A percentile compares a stretch with the other conserved stretches of the same genome.
phyloP scores from a whole-genome alignment of 202 grass and related monocot species.

The Digitaria exilis region DNA sequence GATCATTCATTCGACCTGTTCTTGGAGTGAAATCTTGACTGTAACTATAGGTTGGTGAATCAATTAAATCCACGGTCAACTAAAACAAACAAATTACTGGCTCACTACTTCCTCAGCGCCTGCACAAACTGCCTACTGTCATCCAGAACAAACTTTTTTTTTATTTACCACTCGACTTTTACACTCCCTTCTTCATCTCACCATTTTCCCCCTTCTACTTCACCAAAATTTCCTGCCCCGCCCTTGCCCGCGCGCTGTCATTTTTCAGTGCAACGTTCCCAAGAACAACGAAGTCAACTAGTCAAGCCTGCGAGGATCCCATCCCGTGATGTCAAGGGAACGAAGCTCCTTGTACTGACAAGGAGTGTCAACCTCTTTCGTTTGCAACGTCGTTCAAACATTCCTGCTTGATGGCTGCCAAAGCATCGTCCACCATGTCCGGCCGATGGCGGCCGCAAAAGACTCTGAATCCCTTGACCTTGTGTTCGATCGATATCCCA shows the following conservation, averaged over 20 bases:
- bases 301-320: not conserved
- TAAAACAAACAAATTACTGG: slow-evolving; percentile 23
- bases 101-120: not conserved
- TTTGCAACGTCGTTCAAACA: not conserved
- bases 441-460: not conserved
- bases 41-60: slow-evolving; percentile 7
- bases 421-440: slow-evolving; percentile 1
- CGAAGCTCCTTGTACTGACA: slow-evolving; percentile 31
- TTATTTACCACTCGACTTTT: not conserved
- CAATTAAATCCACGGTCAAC: slow-evolving; percentile 22
- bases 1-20: slow-evolving; percentile 21
- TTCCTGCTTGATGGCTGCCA: slow-evolving; percentile 22
- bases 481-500: not conserved
- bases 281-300: slow-evolving; percentile 16
- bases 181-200: not conserved
- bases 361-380: slow-evolving; percentile 22
- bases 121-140: not conserved
- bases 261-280: not conserved
- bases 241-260: not conserved
- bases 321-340: slow-evolving; percentile 19
- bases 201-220: not conserved
- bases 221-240: not conserved
- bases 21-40: not conserved
- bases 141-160: not conserved
- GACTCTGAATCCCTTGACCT: slow-evolving; percentile 17